Base-by-base conservation (phyloP, 495 filamentous ascomycete species). In the Aspergillus olivimuriae region DNA sequence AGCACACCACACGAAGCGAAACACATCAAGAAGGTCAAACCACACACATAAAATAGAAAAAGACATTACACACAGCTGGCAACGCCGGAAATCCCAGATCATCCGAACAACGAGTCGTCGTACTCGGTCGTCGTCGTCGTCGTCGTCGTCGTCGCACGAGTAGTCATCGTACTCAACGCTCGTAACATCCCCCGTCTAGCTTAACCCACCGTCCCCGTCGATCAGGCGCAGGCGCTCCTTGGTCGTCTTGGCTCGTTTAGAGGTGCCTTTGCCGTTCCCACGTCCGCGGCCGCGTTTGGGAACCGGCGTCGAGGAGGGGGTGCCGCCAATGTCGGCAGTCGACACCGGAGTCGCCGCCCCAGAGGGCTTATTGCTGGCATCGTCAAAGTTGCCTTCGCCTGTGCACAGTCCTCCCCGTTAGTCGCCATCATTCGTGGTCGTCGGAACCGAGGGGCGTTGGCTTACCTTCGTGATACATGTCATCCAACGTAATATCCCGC, bases 401-500 rank as follows among this genome's bases (percentile, higher is more conserved):
- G 56, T 48, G n/a, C n/a, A n/a, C n/a, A n/a, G n/a, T n/a, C n/a
- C n/a, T n/a, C n/a, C n/a, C 34, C 11, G 6, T 34, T 9, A 32
- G 43, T 21, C 42, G 20, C 9, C 14, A 10, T 28, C 32, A n/a
- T n/a, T n/a, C n/a, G n/a, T n/a, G n/a, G n/a, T n/a, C n/a, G n/a
- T n/a, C n/a, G n/a, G n/a, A n/a, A n/a, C n/a, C n/a, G n/a, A n/a
- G n/a, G n/a, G n/a, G n/a, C n/a, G n/a, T n/a, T n/a, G 4, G 70
- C 83, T 74, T 68, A 95, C 90, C 90, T 76, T 96, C 90, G 66
- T 96, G 90, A 70, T 96, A 96, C 88, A 96, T 87, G 58, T 95
- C 90, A 66, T 96, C 90, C 68, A 96, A 65, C 56, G 82, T 91
- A 41, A 90, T 74, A 40, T 81, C 80, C 70, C 88, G 89, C 65